phyloP scores from a whole-genome alignment of 73 alveolate genomes.

The Tetrahymena thermophila region DNA sequence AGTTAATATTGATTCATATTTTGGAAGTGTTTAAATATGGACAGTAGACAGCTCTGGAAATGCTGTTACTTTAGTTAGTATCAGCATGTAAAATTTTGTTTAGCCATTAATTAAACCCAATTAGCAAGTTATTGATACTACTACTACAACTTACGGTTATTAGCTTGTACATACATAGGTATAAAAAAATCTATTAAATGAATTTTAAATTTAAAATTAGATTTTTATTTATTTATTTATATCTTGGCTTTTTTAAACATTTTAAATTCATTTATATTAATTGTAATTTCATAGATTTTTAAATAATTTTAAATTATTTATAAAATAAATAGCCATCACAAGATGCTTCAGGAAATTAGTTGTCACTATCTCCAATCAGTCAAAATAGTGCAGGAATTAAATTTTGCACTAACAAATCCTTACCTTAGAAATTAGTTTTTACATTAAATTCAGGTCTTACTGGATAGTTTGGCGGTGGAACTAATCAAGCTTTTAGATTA shows the following conservation, averaged over 20 bases:
- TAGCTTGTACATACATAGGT: neutral
- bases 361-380: neutral
- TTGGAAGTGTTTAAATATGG: neutral
- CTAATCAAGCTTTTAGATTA: neutral
- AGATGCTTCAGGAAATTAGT: neutral
- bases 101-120: neutral
- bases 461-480: neutral
- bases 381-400: neutral
- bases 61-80: neutral
- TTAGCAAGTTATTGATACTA: neutral
- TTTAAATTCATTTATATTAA: too few species aligned
- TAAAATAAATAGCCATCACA: neutral
- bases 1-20: neutral
- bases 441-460: neutral
- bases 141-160: neutral
- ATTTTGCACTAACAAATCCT: neutral
- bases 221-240: too few species aligned
- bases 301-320: too few species aligned
- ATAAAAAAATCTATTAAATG: neutral
- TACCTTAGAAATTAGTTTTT: neutral
- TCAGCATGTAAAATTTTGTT: too few species aligned
- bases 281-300: too few species aligned
- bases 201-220: too few species aligned
- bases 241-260: too few species aligned
- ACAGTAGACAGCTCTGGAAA: neutral